These are phyloP conservation scores for Acorus calamus DNA, from an alignment of 106 monocot species.

Conservation along the genomic window DNA sequence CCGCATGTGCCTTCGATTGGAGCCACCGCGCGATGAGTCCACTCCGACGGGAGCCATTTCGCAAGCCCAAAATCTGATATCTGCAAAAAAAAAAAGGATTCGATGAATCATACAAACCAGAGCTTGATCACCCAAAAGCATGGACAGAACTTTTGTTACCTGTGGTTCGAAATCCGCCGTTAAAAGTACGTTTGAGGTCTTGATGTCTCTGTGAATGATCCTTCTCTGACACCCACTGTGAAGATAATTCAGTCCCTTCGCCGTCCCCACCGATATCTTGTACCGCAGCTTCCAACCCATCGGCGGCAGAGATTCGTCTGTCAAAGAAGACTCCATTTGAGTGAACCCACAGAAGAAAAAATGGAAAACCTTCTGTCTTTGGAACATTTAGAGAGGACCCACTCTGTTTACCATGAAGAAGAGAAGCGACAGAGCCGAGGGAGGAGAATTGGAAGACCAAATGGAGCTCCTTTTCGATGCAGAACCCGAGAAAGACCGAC, in stretches of 20 bases:
- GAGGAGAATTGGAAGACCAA: conserved; percentile 61
- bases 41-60: conserved; percentile 58
- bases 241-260: conserved; percentile 42
- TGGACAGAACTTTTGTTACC: conserved; percentile 1
- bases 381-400: neutral
- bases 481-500: conserved; percentile 49
- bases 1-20: conserved; percentile 76
- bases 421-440: conserved; percentile 43
- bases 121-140: neutral
- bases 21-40: conserved; percentile 51
- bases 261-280: conserved; percentile 35
- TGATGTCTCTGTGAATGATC: conserved; percentile 73
- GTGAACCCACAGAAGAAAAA: neutral
- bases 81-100: conserved; percentile 9
- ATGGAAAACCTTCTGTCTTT: neutral
- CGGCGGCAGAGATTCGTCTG: conserved; percentile 34
- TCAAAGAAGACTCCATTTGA: neutral
- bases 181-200: conserved; percentile 53
- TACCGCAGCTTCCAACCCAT: conserved; percentile 35
- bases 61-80: conserved; percentile 78
- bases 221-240: conserved; percentile 60
- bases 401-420: conserved; percentile 34
- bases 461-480: conserved; percentile 46
- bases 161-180: conserved; percentile 45
- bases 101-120: neutral